These are phyloP conservation scores for Suillus spraguei DNA, from an alignment of 768 basidiomycete species.

Conservation along the genomic window DNA sequence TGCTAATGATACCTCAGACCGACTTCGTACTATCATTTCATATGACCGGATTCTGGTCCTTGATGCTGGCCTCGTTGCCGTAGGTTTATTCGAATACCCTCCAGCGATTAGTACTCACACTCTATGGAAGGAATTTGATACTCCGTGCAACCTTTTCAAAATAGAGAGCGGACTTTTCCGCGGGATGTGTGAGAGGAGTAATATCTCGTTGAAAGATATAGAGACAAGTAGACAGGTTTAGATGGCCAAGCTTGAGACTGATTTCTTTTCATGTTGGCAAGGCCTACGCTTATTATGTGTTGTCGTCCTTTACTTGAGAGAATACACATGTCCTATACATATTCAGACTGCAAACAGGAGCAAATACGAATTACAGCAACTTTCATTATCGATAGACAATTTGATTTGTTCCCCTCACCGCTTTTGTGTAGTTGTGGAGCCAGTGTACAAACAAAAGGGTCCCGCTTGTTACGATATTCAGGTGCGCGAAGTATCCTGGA, in stretches of 20 bases:
- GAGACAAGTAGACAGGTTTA: conserved; percentile 8
- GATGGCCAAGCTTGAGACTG: background rate
- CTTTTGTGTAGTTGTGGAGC: too few relatives aligned
- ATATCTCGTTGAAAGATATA: conserved; percentile 52
- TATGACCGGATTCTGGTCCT: conserved; percentile 76
- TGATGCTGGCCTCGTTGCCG: conserved; percentile 59
- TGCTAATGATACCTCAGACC: conserved; percentile 27
- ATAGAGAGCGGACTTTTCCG: conserved; percentile 54
- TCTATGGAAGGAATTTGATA: conserved; percentile 53
- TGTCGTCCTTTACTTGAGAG: too few relatives aligned
- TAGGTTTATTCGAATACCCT: conserved; percentile 27
- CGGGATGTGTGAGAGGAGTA: conserved; percentile 60
- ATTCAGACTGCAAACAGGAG: too few relatives aligned
- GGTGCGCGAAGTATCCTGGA: too few relatives aligned
- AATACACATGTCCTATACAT: too few relatives aligned
- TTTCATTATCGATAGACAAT: too few relatives aligned
- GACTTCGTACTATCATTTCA: conserved; percentile 53
- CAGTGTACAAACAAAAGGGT: too few relatives aligned
- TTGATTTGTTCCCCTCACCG: too few relatives aligned
- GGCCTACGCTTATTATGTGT: background rate
- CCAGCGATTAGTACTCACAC: background rate
- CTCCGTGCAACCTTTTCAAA: conserved; percentile 42
- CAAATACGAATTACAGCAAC: too few relatives aligned
- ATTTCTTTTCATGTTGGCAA: background rate
- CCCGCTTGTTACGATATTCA: too few relatives aligned